Conservation (phyloP, 345 rosid genomes). For the Heritiera littoralis region DNA sequence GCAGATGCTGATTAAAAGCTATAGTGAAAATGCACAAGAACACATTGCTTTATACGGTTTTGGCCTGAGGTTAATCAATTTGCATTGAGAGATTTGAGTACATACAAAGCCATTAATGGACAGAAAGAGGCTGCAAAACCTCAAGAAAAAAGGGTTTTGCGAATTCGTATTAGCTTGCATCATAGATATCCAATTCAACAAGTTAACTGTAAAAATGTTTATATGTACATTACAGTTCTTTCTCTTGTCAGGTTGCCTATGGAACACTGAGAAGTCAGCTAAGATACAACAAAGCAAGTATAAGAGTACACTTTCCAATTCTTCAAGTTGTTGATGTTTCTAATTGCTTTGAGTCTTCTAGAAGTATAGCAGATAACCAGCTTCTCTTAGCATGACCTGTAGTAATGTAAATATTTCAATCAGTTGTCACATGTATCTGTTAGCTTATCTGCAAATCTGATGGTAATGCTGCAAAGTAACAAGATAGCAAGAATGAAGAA, state of each 20-base stretch:
- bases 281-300: background rate
- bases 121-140: background rate
- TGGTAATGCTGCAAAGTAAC: background rate
- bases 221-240: background rate
- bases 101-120: too few species aligned
- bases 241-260: background rate
- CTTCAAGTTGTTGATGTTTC: background rate
- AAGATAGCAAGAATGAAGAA: slow-evolving; percentile 5
- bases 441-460: background rate
- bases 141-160: too few species aligned
- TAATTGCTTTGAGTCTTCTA: background rate
- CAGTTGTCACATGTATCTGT: background rate
- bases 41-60: background rate
- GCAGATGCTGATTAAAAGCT: background rate
- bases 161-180: background rate
- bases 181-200: background rate
- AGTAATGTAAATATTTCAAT: background rate
- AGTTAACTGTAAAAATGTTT: background rate
- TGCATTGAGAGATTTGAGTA: background rate
- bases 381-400: slow-evolving; percentile 12
- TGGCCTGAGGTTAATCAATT: background rate
- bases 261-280: slow-evolving; percentile 7
- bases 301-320: background rate
- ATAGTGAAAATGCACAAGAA: too few species aligned
- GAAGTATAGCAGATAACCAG: background rate